A percentile compares a stretch with the other conserved stretches of the same genome.
Conservation (phyloP, 176 grass and related monocot genomes). For the Carex parvula region DNA sequence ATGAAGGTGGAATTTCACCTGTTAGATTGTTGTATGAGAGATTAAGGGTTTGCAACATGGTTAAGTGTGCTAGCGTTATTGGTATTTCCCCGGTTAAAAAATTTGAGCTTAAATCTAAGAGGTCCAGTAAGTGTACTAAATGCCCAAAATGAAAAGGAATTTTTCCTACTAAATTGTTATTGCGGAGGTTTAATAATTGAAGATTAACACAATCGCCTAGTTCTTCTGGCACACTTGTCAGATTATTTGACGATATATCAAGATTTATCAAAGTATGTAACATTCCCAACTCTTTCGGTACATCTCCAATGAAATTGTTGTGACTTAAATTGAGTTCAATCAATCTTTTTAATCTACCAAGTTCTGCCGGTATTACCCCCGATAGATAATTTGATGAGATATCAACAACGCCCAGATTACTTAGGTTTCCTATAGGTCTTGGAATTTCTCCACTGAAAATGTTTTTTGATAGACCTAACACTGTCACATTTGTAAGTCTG, state of each 20-base stretch:
- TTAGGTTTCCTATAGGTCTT: neutral
- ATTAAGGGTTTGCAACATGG: neutral
- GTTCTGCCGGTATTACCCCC: neutral
- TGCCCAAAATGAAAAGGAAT: neutral
- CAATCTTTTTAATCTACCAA: neutral
- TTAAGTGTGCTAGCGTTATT: neutral
- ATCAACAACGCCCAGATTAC: neutral
- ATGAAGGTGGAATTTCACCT: too few species aligned
- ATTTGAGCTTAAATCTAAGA: conserved; percentile 30
- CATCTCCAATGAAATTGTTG: neutral
- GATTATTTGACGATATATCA: neutral
- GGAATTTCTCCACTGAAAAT: neutral
- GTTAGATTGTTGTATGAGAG: too few species aligned
- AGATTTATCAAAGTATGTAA: neutral
- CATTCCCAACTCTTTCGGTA: neutral
- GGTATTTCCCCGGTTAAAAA: neutral
- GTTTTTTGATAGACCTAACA: too few species aligned
- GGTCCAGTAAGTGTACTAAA: neutral
- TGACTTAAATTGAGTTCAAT: neutral
- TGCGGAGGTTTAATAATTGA: neutral
- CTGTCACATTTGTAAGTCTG: too few species aligned
- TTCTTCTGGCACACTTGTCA: neutral
- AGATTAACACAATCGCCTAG: neutral
- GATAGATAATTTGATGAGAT: conserved; percentile 19
- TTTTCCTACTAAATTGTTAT: neutral